A percentile compares a stretch with the other conserved stretches of the same genome.
These are phyloP conservation scores for Hypomyces rosellus DNA, from an alignment of 2,329 filamentous ascomycete species.

Conservation along the genomic window DNA sequence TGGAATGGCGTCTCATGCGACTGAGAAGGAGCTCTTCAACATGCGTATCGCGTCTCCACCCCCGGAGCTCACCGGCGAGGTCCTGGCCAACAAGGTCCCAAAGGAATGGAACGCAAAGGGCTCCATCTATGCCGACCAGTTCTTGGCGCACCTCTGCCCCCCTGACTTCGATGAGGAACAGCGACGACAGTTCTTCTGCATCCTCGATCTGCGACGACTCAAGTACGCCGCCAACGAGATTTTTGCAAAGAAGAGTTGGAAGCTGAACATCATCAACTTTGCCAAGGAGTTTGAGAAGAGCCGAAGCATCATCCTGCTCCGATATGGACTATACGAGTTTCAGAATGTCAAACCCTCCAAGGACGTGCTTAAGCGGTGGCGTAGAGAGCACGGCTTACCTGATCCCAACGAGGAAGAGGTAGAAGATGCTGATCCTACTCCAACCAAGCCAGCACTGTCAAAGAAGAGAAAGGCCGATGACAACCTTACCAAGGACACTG, in stretches of 20 bases:
- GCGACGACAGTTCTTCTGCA: constrained; percentile 56
- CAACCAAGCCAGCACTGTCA: constrained; percentile 26
- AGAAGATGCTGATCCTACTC: constrained; percentile 7
- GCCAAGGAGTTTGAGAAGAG: constrained; percentile 61
- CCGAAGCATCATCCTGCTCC: constrained; percentile 53
- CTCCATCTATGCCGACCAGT: constrained; percentile 56
- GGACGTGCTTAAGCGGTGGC: constrained; percentile 53
- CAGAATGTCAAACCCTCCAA: constrained; percentile 55
- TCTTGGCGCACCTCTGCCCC: constrained; percentile 50
- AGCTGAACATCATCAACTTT: constrained; percentile 55
- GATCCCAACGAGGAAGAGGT: constrained; percentile 40
- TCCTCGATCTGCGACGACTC: constrained; percentile 54
- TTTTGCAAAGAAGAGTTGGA: constrained; percentile 56
- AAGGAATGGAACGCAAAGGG: constrained; percentile 44
- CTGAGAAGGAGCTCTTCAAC: constrained; percentile 47
- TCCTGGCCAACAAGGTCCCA: constrained; percentile 47
- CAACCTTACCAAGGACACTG: constrained; percentile 35
- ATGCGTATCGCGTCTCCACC: constrained; percentile 55
- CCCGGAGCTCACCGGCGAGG: constrained; percentile 49
- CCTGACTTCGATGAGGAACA: constrained; percentile 52
- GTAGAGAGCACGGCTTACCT: constrained; percentile 48
- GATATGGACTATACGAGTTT: constrained; percentile 57
- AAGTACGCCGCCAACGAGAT: constrained; percentile 58
- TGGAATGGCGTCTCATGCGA: constrained; percentile 43
- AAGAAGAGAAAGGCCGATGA: constrained; percentile 55